These are phyloP conservation scores for Sungouiozyma intestinalis DNA, from an alignment of 805 yeast species.

Conservation along the genomic window DNA sequence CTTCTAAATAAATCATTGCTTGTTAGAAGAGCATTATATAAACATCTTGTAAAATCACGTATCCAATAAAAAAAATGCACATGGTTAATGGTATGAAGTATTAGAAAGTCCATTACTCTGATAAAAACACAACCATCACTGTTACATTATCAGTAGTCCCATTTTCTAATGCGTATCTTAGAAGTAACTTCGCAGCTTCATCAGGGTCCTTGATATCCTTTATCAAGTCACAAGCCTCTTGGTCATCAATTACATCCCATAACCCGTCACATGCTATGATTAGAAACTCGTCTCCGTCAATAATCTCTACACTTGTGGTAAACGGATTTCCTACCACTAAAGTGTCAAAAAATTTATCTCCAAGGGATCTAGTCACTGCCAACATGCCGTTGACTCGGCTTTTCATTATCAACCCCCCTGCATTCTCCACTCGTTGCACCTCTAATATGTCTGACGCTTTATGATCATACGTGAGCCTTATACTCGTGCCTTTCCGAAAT, in stretches of 20 bases:
- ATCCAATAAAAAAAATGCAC: too few species aligned
- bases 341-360: slow-evolving; percentile 87
- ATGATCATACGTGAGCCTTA: slow-evolving; percentile 83
- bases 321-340: slow-evolving; percentile 85
- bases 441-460: slow-evolving; percentile 80
- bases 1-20: too few species aligned
- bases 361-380: slow-evolving; percentile 88
- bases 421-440: slow-evolving; percentile 57
- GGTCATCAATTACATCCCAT: slow-evolving; percentile 90
- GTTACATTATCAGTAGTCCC: slow-evolving; percentile 88
- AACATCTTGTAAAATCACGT: too few species aligned
- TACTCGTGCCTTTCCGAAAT: slow-evolving; percentile 62
- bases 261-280: slow-evolving; percentile 94
- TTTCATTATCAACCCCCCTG: slow-evolving; percentile 83
- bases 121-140: slow-evolving; percentile 64
- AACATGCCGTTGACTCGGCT: slow-evolving; percentile 91
- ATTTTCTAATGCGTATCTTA: slow-evolving; percentile 63
- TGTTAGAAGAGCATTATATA: too few species aligned
- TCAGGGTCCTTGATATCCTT: slow-evolving; percentile 46
- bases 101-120: neutral
- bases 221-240: slow-evolving; percentile 68
- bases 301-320: slow-evolving; percentile 77
- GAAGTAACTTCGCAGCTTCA: slow-evolving; percentile 55
- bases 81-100: too few species aligned
- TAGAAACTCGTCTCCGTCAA: slow-evolving; percentile 55